Base-by-base conservation (phyloP, 1,284 basidiomycete species). In the Stygiomarasmius scandens region DNA sequence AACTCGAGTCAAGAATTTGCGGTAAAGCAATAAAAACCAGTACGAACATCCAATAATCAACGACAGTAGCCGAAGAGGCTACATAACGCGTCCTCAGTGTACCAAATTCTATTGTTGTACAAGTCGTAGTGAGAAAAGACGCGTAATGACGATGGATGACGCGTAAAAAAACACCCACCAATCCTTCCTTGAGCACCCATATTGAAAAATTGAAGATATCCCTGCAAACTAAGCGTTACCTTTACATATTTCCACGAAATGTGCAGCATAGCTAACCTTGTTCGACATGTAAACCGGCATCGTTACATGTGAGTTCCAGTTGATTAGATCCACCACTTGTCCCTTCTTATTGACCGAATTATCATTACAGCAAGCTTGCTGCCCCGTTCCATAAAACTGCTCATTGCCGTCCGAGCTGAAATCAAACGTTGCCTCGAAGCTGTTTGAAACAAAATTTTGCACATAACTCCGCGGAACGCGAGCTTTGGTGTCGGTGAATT, bases 311-410 rank as follows among this genome's bases (percentile, higher is more conserved):
- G 74, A 76, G 56, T 77, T 77, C 59, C 67, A 77, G 52, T 77
- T 76, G 41, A 76, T 67, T 34, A 77, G 54, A 62, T 76, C 75
- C n/a, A 76, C 66, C 5, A 74, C 71, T 53, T 77, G 73, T 2
- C 74, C 74, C 63, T 77, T 77, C 66, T 77, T 76, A 59, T 77
- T 78, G 6, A 78, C 71, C 1, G 71, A 70, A 61, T 76, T 66
- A 56, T 78, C 75, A 5, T 67, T 73, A 60, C 76, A 77, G 59
- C 76, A 77, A 19, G 72, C 71, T 49, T 76, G 76, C 61, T 78
- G 75, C 3, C 76, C 76, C 6, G 66, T 66, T 4, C 74, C 76
- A 61, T 71, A 76, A 58, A 77, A 71, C 63, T 72, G 70, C 56
- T 77, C 75, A 27, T 72, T 69, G 9, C 69, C 66, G 56, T 72